Evolutionary conservation across 148 eudicot genomes (phyloP).

Genomic region (Camellia granthamiana): DNA sequence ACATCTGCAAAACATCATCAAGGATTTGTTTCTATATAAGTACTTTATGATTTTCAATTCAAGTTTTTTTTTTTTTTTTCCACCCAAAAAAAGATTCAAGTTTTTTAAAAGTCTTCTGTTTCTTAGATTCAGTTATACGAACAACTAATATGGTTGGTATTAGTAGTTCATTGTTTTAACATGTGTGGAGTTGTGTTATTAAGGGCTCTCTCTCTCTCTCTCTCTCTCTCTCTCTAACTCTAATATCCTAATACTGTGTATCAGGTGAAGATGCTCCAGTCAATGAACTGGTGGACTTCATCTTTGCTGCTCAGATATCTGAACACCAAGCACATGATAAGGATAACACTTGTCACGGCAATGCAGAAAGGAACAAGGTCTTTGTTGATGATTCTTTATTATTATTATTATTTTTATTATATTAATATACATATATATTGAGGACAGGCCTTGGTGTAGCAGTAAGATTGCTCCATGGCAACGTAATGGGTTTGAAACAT

Average conservation of each 20-base stretch:
- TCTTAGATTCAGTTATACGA: background rate
- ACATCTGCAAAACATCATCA: background rate
- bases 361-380: constrained; percentile 50
- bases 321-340: constrained; percentile 39
- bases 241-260: constrained; percentile 17
- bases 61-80: no score
- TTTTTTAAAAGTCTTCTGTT: no score
- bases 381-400: constrained; percentile 15
- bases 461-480: no score
- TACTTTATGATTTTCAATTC: no score
- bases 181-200: constrained; percentile 6
- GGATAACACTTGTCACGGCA: constrained; percentile 24
- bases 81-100: background rate
- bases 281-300: constrained; percentile 73
- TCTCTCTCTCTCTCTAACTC: no score
- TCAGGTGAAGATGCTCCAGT: constrained; percentile 74
- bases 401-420: background rate
- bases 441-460: no score
- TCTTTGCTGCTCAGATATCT: constrained; percentile 82
- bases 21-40: background rate
- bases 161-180: background rate
- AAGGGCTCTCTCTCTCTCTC: no score
- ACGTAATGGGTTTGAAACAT: no score
- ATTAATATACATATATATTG: background rate
- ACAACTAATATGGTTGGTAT: background rate